These are phyloP conservation scores for Boletus mariae DNA, from an alignment of 1,284 basidiomycete species.

Conservation along the genomic window DNA sequence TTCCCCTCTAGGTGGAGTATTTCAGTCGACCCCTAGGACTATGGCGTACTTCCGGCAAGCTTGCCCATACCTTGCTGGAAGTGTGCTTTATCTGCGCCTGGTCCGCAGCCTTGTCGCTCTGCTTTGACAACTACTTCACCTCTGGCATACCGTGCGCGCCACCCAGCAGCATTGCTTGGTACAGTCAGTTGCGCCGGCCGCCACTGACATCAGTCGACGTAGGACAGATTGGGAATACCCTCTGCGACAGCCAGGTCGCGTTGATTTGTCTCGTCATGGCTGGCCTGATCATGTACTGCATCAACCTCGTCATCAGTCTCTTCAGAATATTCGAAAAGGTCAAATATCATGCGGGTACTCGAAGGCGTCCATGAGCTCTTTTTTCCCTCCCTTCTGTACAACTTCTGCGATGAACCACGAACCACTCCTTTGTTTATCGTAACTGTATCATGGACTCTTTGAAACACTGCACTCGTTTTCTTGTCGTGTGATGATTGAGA, in stretches of 20 bases:
- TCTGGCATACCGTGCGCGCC: slow-evolving; percentile 76
- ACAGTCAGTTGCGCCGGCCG: slow-evolving; percentile 56
- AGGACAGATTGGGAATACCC: slow-evolving; percentile 43
- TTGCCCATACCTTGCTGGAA: slow-evolving; percentile 77
- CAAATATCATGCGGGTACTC: slow-evolving; percentile 48
- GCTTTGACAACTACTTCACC: slow-evolving; percentile 90
- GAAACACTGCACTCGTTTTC: not conserved
- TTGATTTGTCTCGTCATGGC: slow-evolving; percentile 74
- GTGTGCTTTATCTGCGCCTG: slow-evolving; percentile 89
- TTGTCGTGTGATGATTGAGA: not conserved
- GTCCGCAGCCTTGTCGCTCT: slow-evolving; percentile 85
- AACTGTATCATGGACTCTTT: not conserved
- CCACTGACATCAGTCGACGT: slow-evolving; percentile 38
- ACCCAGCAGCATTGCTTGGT: slow-evolving; percentile 60
- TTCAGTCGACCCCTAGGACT: slow-evolving; percentile 87
- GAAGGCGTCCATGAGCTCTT: slow-evolving; percentile 14
- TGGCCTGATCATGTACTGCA: slow-evolving; percentile 74
- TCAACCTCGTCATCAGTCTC: slow-evolving; percentile 79
- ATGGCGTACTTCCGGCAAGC: slow-evolving; percentile 82
- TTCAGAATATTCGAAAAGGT: slow-evolving; percentile 87
- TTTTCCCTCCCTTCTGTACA: not conserved
- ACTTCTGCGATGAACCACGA: not conserved
- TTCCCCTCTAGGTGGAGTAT: slow-evolving; percentile 70
- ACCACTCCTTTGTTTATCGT: slow-evolving; percentile 1
- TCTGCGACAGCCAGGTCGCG: slow-evolving; percentile 71